phyloP scores from a whole-genome alignment of 805 yeast genomes.

The Isabelozyma pseudorhagii region DNA sequence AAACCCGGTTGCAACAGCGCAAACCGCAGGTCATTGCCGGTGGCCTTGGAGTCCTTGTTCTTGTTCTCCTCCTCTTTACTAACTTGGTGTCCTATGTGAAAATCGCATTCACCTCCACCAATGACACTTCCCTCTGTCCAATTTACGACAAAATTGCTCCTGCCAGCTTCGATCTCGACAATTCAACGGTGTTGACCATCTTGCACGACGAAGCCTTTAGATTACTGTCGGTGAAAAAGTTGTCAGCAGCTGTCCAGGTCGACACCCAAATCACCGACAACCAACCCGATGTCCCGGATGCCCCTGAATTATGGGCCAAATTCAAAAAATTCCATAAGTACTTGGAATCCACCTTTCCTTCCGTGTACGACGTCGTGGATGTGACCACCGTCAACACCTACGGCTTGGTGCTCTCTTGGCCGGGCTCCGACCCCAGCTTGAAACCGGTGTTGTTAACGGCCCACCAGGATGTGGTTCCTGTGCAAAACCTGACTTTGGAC shows the following conservation, averaged over 20 bases:
- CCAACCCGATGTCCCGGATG: slow-evolving; percentile 47
- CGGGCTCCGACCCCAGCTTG: slow-evolving; percentile 53
- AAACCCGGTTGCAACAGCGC: background rate
- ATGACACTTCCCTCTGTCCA: slow-evolving; percentile 18
- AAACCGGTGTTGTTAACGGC: slow-evolving; percentile 72
- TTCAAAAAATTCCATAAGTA: slow-evolving; percentile 47
- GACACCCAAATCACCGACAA: slow-evolving; percentile 64
- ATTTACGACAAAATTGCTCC: slow-evolving; percentile 20
- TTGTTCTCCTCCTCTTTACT: slow-evolving; percentile 13
- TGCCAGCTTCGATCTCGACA: slow-evolving; percentile 14
- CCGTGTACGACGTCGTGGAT: slow-evolving; percentile 44
- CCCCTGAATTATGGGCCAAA: slow-evolving; percentile 45
- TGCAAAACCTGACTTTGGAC: slow-evolving; percentile 50
- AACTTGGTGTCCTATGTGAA: slow-evolving; percentile 11
- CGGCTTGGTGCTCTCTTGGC: slow-evolving; percentile 62
- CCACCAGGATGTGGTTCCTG: slow-evolving; percentile 82
- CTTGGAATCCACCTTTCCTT: slow-evolving; percentile 53
- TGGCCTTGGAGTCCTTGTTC: slow-evolving; percentile 1
- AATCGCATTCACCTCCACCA: slow-evolving; percentile 11
- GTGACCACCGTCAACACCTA: slow-evolving; percentile 57
- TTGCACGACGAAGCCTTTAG: slow-evolving; percentile 22
- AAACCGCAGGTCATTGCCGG: background rate
- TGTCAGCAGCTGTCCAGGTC: slow-evolving; percentile 59
- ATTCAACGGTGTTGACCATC: slow-evolving; percentile 27
- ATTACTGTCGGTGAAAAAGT: slow-evolving; percentile 36